Base-by-base conservation (phyloP, 1,139 yeast genomes). In the Wickerhamomyces sp. region DNA sequence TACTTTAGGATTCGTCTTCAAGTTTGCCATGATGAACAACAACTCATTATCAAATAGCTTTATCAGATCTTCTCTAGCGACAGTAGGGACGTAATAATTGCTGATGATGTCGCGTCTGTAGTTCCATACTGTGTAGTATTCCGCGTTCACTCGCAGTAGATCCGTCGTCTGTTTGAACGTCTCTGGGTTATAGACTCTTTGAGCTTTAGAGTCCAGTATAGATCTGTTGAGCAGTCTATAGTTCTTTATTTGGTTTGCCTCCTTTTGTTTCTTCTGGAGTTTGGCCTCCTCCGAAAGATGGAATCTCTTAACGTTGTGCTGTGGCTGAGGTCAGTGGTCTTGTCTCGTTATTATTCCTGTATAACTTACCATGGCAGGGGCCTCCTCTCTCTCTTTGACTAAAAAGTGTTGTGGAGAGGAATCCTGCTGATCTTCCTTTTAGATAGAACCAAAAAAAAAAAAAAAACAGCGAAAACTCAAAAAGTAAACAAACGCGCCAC, bases 71-170 rank as follows among this genome's bases (percentile, higher is more conserved):
- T 40, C 41, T 8, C 32, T 24, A 2, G 37, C 11, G 15, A 36
- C 26, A 3, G 23, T 26, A 19, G 26, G 35, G 30, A 29, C 28
- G 28, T 70, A 51, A 11, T 61, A 52, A 6, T 57, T 50, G 0
- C 51, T 32, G 21, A 89, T 59, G 3, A 84, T 75, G 45, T 85
- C 91, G 38, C 96, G 71, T 38, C 98, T 71, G 52, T 72, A 83
- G 55, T 91, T 91, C 98, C 98, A 93, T 1, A 76, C 69, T 0
- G 96, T 80, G 56, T 89, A 89, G 46, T 83, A 75, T 52, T 93
- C 97, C 0, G 96, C 96, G 50, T 89, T 88, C 40, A 73, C 52
- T 16, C 68, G 60, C 16, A 91, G 64, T 18, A 91, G 51, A 21
- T 65, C 62, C 0, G 84, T 71, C 1, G 83, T 76, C 42, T 70